Evolutionary conservation across 495 filamentous ascomycete species (phyloP).

Genomic region (Letharia lupina): DNA sequence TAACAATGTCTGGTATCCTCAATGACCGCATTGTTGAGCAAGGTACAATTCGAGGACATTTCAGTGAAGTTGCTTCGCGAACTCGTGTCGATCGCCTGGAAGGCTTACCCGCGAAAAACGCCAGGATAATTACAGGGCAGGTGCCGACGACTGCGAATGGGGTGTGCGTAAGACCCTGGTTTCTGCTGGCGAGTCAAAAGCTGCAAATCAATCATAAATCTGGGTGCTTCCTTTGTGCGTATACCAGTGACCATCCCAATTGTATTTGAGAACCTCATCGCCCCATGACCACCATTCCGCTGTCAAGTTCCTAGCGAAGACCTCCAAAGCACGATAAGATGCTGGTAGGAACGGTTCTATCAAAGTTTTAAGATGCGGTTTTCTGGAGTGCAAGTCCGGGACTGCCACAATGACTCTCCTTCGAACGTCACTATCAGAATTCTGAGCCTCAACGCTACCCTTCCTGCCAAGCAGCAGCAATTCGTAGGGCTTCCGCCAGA

Average conservation of each 20-base stretch:
- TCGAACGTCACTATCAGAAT: conserved; percentile 23
- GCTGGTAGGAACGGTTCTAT: conserved; percentile 44
- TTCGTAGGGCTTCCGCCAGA: conserved; percentile 83
- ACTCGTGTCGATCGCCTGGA: conserved; percentile 4
- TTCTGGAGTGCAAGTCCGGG: conserved; percentile 86
- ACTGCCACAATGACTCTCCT: conserved; percentile 65
- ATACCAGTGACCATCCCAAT: conserved; percentile 56
- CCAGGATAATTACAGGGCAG: not conserved
- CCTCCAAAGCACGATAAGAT: conserved; percentile 61
- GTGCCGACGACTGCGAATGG: not conserved
- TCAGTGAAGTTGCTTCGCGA: not conserved
- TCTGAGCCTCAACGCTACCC: conserved; percentile 17
- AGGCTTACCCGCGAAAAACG: not conserved
- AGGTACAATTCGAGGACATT: not conserved
- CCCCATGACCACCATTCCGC: conserved; percentile 88
- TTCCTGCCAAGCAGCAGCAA: conserved; percentile 61
- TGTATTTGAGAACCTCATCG: conserved; percentile 71
- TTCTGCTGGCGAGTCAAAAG: conserved; percentile 21
- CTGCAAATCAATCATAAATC: conserved; percentile 19
- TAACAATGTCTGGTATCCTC: not conserved
- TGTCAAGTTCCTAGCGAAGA: conserved; percentile 82
- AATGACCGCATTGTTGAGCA: not conserved
- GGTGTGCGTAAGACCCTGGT: not conserved
- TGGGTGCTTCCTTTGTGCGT: conserved; percentile 9
- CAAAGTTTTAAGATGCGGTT: conserved; percentile 60